Conservation (phyloP, 1,139 yeast species). For the Kurtzmaniella quercitrusa region DNA sequence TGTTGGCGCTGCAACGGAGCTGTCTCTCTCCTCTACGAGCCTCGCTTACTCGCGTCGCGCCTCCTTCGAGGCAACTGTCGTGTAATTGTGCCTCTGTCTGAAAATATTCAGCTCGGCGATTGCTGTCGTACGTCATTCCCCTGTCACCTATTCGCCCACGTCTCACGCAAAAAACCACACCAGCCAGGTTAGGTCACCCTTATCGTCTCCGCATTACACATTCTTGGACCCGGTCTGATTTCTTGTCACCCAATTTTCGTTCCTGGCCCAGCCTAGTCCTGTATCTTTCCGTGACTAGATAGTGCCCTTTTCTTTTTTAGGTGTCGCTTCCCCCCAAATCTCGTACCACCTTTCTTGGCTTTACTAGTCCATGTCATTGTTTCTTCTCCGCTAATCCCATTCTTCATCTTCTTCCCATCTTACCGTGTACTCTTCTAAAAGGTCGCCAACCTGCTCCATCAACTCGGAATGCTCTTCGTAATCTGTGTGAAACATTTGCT, state of each 20-base stretch:
- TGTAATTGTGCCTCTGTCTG: too few species aligned
- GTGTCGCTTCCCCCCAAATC: neutral
- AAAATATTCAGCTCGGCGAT: too few species aligned
- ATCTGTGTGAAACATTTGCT: constrained; percentile 19
- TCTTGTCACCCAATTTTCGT: neutral
- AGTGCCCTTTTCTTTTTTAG: neutral
- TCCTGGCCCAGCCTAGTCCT: neutral
- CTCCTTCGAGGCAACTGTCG: neutral
- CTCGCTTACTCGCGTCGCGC: neutral
- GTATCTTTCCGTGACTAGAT: neutral
- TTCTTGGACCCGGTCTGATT: neutral
- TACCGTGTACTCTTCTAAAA: constrained; percentile 51
- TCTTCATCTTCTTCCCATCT: constrained; percentile 53
- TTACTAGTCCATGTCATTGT: neutral
- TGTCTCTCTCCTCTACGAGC: neutral
- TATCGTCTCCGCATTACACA: neutral
- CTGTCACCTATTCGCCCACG: neutral
- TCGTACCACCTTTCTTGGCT: too few species aligned
- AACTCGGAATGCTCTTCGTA: constrained; percentile 69
- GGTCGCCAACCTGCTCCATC: constrained; percentile 47
- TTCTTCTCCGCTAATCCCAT: constrained; percentile 12
- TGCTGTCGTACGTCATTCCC: neutral
- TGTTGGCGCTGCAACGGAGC: neutral
- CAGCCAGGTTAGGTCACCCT: neutral
- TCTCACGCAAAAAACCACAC: too few species aligned